Evolutionary conservation across 257 asterid genomes (phyloP).

Genomic region (Prunella vulgaris): DNA sequence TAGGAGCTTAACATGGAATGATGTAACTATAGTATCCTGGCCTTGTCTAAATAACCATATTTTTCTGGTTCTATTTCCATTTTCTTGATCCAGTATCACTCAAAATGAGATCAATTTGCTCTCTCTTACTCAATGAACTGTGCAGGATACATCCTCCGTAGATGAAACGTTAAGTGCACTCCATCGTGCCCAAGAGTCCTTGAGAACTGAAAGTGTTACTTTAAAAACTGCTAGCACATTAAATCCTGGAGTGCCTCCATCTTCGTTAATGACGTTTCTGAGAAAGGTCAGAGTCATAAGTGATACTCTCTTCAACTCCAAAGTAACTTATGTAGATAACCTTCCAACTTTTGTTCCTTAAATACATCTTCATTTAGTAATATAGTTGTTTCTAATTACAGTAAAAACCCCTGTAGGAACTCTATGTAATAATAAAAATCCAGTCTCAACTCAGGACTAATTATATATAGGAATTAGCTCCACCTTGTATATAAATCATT

Average conservation of each 20-base stretch:
- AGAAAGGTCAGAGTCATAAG: conserved; percentile 49
- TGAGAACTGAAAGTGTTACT: conserved; percentile 39
- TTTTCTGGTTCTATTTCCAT: conserved; percentile 8
- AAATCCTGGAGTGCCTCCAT: conserved; percentile 96
- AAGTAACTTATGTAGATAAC: conserved; percentile 5
- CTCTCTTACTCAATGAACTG: conserved; percentile 12
- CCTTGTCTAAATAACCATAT: background rate
- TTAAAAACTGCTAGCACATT: conserved; percentile 63
- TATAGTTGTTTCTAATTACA: background rate
- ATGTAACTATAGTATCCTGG: background rate
- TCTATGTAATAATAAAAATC: too few relatives aligned
- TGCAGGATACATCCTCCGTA: conserved; percentile 41
- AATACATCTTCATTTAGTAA: background rate
- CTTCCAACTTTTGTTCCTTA: background rate
- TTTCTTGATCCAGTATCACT: conserved; percentile 9
- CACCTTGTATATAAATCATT: too few relatives aligned
- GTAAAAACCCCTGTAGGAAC: too few relatives aligned
- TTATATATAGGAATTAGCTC: too few relatives aligned
- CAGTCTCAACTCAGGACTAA: too few relatives aligned
- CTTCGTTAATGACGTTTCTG: conserved; percentile 87
- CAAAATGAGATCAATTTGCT: background rate
- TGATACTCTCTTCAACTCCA: conserved; percentile 11
- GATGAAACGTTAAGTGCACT: conserved; percentile 57
- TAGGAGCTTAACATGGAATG: conserved; percentile 10
- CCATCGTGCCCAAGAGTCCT: conserved; percentile 64